Conservation (phyloP, 768 basidiomycete species). For the Mycena metata region DNA sequence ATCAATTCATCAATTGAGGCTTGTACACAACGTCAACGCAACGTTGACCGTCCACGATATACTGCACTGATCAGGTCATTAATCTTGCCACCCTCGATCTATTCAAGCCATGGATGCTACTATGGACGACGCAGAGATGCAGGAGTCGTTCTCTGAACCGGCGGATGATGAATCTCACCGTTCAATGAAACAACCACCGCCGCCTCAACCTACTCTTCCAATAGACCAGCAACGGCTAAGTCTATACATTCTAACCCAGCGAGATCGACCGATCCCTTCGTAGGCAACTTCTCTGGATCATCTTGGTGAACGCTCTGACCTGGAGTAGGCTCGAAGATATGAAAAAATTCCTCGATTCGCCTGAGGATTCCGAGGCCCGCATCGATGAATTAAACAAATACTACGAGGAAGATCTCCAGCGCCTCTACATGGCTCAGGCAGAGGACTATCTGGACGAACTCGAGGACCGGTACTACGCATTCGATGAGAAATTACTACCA, state of each 20-base stretch:
- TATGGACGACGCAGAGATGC: conserved; percentile 10
- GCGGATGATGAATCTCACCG: conserved; percentile 1
- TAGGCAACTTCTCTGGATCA: conserved; percentile 40
- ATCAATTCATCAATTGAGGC: no score
- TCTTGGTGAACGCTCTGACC: not conserved
- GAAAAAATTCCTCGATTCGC: conserved; percentile 49
- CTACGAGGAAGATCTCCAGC: conserved; percentile 52
- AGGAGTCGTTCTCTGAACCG: conserved; percentile 1
- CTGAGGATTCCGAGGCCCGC: conserved; percentile 46
- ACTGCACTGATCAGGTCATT: no score
- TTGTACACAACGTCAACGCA: no score
- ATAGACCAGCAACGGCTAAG: conserved; percentile 45
- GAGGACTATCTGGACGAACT: conserved; percentile 53
- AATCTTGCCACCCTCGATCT: no score
- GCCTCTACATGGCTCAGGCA: conserved; percentile 53
- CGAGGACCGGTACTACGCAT: conserved; percentile 49
- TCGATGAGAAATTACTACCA: conserved; percentile 44
- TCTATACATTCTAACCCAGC: conserved; percentile 56
- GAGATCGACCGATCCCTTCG: conserved; percentile 56
- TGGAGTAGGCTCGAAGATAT: conserved; percentile 51
- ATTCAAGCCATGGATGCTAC: not conserved
- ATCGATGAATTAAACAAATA: conserved; percentile 47
- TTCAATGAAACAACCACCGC: not conserved
- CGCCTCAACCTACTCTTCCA: not conserved
- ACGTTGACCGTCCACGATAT: no score